Base-by-base conservation (phyloP, 345 rosid species). In the Gossypium ekmanianum region DNA sequence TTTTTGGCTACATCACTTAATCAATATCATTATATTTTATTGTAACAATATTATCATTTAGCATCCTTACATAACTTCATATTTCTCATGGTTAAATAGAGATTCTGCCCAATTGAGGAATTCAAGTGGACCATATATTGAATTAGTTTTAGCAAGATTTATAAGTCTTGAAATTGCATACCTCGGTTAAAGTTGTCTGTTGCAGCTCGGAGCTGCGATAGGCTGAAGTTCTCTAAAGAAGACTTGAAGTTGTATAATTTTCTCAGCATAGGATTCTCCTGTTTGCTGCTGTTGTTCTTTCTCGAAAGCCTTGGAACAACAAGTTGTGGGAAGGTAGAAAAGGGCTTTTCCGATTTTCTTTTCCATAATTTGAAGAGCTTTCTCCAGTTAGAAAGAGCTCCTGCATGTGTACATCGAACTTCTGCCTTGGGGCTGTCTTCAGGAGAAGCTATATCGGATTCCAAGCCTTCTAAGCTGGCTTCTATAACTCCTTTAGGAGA, bases 401-500 rank as follows among this genome's bases (percentile, higher is more conserved):
- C 75, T 16, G 81, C 43, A 71, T 81, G 78, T 62, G 87, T 63
- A 81, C 77, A 50, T 43, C 3, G 55, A 39, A 52, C 39, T 39
- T 75, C 81, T 47, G 73, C 84, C 62, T 52, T 17, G 17, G 13
- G 5, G 73, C 50, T 71, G 10, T 56, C 64, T 20, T 71, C 54
- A 6, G 75, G 62, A 51, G 84, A 74, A 55, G 27, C 65, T 14
- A 29, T 61, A 16, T 65, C 74, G 18, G 77, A 43, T 48, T 80
- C 88, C 52, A 76, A 56, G 48, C 67, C 76, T 50, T 54, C 57
- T 45, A 89, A 61, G 75, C 90, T 83, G 47, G 91, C 91, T 73
- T 92, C 98, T 66, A 94, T 50, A 48, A 90, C 80, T 80, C 91
- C 92, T 79, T 81, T 83, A 0, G 98, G 96, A 69, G 98, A 90